Conservation (phyloP, 345 rosid species). For the Luvunga scandens region DNA sequence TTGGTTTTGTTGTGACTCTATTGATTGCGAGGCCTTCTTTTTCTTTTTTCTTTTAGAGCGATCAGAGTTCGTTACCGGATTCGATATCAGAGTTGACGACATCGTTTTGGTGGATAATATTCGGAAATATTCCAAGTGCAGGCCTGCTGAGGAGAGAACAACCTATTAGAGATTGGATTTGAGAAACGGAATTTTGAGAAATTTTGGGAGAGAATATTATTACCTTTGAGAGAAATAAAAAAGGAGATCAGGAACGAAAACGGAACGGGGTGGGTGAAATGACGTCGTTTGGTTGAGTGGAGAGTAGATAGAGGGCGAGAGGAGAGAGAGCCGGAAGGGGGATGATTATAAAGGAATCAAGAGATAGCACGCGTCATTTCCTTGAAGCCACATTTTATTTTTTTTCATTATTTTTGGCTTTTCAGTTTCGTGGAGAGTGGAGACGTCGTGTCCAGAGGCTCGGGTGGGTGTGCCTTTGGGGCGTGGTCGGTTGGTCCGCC, state of each 20-base stretch:
- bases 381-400: slow-evolving; percentile 15
- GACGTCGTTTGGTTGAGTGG: slow-evolving; percentile 18
- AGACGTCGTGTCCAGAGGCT: background rate
- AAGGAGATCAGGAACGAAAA: slow-evolving; percentile 9
- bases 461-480: slow-evolving; percentile 11
- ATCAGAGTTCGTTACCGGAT: slow-evolving; percentile 40
- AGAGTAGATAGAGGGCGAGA: background rate
- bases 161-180: background rate
- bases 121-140: background rate
- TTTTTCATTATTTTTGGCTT: background rate
- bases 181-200: background rate
- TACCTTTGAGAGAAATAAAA: background rate
- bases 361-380: slow-evolving; percentile 26
- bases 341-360: slow-evolving; percentile 31
- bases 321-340: background rate
- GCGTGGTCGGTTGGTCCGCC: slow-evolving; percentile 12
- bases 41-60: slow-evolving; percentile 58
- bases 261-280: slow-evolving; percentile 40
- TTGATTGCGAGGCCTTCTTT: slow-evolving; percentile 44
- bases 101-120: slow-evolving; percentile 3
- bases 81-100: slow-evolving; percentile 37
- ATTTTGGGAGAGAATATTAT: background rate
- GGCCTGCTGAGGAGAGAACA: background rate
- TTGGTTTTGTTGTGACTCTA: slow-evolving; percentile 28
- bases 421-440: background rate